Evolutionary conservation across 345 rosid genomes (phyloP), one percentile per base, ranked within the genome.

Genomic region (Salix purpurea): DNA sequence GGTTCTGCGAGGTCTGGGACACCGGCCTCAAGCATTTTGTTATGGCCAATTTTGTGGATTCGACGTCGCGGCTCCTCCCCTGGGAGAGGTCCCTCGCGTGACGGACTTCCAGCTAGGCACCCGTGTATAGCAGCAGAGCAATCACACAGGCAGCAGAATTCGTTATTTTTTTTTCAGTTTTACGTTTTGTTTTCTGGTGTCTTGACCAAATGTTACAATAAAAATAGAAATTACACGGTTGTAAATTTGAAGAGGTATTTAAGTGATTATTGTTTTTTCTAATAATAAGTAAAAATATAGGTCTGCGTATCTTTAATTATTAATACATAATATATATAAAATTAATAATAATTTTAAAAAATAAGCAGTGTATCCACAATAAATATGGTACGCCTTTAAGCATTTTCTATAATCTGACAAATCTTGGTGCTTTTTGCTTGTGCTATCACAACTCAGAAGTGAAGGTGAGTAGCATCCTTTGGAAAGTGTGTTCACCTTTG

Each of bases 1-100:
- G 85, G 84, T 96, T 96, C 85, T 96, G 99, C 70, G 97, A 96
- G 82, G 92, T 96, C 64, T 91, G 97, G 97, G 99, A 96, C 78
- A 92, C 99, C 0, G 97, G 95, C 46, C 85, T 96, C 71, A 90
- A 91, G 74, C 93, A 96, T 84, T 87, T 91, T 77, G 90, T 96
- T 26, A 36, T 92, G 72, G 89, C 95, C 21, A 91, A 85, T 75
- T 90, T 96, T 74, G 97, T 89, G 30, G 91, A 92, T 83, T 82
- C 91, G 44, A 86, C 86, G 6, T 84, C 89, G 16, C 91, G 97
- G 65, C 73, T 66, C 67, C 85, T 94, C 69, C 98, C 97, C 16
- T 96, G 98, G 99, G 90, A 94, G 87, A 89, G 86, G 76, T 79
- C 89, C 73, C 72, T 77, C 66, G 60, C 40, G 58, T 80, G 66